Percentiles rank a stretch among this genome's conserved stretches.
Evolutionary conservation across 208 protist genomes (phyloP).

Genomic region (Tritrichomonas musculus): DNA sequence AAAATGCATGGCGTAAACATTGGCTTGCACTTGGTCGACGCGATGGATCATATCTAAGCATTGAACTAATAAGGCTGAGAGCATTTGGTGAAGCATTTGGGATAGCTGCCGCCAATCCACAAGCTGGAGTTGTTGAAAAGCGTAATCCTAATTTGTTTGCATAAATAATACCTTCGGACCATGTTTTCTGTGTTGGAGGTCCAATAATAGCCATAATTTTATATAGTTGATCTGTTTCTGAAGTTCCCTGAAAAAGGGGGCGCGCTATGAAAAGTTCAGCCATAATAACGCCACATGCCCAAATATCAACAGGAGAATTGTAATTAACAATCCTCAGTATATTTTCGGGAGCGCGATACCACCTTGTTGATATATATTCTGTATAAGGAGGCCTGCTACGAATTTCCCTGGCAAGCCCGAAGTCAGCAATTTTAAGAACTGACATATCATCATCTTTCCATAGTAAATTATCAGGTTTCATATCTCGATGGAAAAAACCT

Average conservation of each 20-base stretch:
- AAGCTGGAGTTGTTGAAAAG: conserved; percentile 66
- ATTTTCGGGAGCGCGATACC: conserved; percentile 74
- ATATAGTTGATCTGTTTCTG: conserved; percentile 84
- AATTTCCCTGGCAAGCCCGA: conserved; percentile 73
- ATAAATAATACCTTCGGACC: conserved; percentile 80
- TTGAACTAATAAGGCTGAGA: conserved; percentile 80
- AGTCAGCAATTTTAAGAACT: conserved; percentile 84
- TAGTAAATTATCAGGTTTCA: conserved; percentile 30
- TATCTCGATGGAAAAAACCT: conserved; percentile 34
- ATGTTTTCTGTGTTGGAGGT: conserved; percentile 56
- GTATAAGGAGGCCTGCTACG: conserved; percentile 68
- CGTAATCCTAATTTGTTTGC: conserved; percentile 74
- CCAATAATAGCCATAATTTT: conserved; percentile 88
- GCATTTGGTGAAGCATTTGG: conserved; percentile 71
- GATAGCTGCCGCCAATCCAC: conserved; percentile 70
- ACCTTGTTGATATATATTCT: conserved; percentile 75
- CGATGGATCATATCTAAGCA: conserved; percentile 81
- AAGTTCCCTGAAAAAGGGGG: conserved; percentile 73
- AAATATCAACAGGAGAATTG: conserved; percentile 65
- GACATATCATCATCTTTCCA: conserved; percentile 41
- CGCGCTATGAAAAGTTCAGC: conserved; percentile 66
- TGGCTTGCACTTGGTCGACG: conserved; percentile 70
- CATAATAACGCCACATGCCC: conserved; percentile 68
- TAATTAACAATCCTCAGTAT: conserved; percentile 60
- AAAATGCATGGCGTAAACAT: conserved; percentile 81